Conservation (phyloP, 306 rosid species). For the Castanopsis chinensis region DNA sequence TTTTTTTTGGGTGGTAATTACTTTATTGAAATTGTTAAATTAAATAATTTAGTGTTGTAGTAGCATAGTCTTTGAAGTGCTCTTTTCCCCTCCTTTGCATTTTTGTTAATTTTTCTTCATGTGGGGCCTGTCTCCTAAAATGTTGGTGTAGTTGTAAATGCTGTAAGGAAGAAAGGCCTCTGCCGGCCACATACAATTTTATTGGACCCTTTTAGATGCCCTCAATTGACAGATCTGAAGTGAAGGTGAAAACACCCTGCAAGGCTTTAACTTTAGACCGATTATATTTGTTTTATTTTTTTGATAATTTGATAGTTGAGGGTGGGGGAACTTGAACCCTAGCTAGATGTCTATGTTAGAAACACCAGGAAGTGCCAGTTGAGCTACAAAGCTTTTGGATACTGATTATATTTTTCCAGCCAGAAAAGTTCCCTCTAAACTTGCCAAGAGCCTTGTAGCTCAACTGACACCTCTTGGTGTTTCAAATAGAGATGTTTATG, state of each 20-base stretch:
- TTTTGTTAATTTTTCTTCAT: neutral
- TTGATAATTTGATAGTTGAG: no score
- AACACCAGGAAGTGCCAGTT: no score
- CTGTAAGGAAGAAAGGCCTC: neutral
- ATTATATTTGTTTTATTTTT: no score
- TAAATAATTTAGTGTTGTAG: neutral
- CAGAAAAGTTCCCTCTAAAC: neutral
- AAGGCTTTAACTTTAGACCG: neutral
- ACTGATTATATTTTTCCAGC: neutral
- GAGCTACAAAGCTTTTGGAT: no score
- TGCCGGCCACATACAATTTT: neutral
- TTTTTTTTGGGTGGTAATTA: neutral
- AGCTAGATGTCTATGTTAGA: no score
- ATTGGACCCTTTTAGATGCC: neutral
- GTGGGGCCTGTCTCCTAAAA: neutral
- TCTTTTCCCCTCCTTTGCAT: neutral
- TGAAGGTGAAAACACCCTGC: neutral
- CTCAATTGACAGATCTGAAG: neutral
- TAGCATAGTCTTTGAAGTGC: neutral
- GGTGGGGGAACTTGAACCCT: no score
- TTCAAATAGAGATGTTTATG: no score
- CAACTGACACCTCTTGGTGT: no score
- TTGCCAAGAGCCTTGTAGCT: no score
- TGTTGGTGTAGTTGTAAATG: neutral
- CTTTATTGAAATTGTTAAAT: neutral